These are phyloP conservation scores for Huntiella savannae DNA, from an alignment of 2,329 filamentous ascomycete genomes.

Conservation along the genomic window DNA sequence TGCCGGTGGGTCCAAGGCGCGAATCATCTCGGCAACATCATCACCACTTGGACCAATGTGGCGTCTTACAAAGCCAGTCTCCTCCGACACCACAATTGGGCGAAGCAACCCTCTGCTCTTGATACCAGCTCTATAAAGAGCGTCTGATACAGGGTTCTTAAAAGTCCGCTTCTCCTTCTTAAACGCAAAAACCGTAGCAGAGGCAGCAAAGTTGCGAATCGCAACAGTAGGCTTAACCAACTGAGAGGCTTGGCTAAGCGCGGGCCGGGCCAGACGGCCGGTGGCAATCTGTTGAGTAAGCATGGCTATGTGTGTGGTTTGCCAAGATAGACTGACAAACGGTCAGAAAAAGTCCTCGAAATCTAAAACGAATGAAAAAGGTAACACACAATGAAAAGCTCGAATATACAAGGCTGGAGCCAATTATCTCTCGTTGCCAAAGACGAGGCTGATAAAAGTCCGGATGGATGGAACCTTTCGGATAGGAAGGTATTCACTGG, in stretches of 20 bases:
- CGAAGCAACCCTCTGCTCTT: conserved; percentile 5
- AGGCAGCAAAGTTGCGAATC: not conserved
- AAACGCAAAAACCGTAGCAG: not conserved
- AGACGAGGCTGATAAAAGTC: no score
- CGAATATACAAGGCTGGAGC: no score
- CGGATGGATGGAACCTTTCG: no score
- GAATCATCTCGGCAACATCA: conserved; percentile 60
- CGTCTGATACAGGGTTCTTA: no score
- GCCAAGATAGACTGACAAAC: not conserved
- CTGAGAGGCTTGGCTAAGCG: not conserved
- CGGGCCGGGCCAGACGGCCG: conserved; percentile 9
- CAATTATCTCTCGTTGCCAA: no score
- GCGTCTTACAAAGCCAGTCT: conserved; percentile 43
- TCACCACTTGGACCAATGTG: conserved; percentile 69
- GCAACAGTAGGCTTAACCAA: not conserved
- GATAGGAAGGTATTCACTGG: no score
- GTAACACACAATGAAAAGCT: no score
- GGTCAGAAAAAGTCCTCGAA: no score
- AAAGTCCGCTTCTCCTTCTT: no score
- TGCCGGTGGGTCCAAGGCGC: conserved; percentile 54
- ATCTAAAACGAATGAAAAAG: no score
- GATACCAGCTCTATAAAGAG: not conserved
- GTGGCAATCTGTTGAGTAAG: conserved; percentile 7
- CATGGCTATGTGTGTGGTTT: conserved; percentile 1
- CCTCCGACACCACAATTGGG: conserved; percentile 9